Evolutionary conservation across 2,329 filamentous ascomycete species (phyloP).

Genomic region (Sporothrix pseudoabietina): DNA sequence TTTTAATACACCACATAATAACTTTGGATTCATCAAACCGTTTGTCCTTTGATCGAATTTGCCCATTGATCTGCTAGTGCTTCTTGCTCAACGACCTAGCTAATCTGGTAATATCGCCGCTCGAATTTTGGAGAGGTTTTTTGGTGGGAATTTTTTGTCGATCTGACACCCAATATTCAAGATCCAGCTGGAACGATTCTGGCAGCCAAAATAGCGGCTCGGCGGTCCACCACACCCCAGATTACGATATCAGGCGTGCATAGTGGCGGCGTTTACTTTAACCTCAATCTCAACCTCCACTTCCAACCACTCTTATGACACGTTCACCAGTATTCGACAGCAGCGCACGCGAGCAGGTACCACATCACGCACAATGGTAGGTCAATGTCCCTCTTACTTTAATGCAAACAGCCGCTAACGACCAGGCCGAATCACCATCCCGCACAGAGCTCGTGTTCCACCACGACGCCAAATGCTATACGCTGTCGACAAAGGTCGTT

Average conservation of each 20-base stretch:
- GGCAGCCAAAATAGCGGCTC: not conserved
- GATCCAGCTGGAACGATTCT: not conserved
- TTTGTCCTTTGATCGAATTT: not conserved
- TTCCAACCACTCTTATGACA: not conserved
- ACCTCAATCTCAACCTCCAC: not conserved
- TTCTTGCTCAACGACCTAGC: not conserved
- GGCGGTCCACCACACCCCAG: not conserved
- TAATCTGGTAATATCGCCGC: not conserved
- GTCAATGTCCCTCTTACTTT: not conserved
- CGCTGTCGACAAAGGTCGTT: slow-evolving; percentile 48
- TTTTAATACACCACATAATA: slow-evolving; percentile 23
- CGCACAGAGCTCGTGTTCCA: slow-evolving; percentile 51
- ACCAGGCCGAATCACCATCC: slow-evolving; percentile 20
- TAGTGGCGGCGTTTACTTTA: not conserved
- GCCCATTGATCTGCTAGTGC: not conserved
- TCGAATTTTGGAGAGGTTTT: not conserved
- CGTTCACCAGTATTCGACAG: not conserved
- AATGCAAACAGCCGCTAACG: not conserved
- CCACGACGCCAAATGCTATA: slow-evolving; percentile 48
- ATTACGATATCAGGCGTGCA: slow-evolving; percentile 1
- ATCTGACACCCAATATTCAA: not conserved
- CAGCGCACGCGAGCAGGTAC: not conserved
- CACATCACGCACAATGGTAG: slow-evolving; percentile 16
- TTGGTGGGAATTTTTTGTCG: not conserved
- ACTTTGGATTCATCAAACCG: not conserved